Percentiles rank a stretch among this genome's conserved stretches.
Conservation (phyloP, 1,284 basidiomycete genomes). For the Moesziomyces aphidis region DNA sequence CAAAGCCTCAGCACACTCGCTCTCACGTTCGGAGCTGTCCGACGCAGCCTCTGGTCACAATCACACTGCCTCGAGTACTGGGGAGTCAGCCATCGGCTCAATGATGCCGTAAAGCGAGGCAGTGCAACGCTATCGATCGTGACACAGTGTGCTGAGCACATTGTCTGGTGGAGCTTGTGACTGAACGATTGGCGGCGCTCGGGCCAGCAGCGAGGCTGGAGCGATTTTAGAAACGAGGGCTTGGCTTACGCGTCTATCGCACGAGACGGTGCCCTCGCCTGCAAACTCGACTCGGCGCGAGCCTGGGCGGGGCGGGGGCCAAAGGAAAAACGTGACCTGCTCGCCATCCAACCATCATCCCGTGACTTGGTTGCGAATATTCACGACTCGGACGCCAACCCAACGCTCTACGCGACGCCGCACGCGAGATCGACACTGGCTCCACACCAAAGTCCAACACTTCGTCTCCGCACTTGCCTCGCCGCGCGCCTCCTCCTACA, state of each 20-base stretch:
- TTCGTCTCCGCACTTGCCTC: slow-evolving; percentile 1
- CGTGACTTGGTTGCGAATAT: slow-evolving; percentile 40
- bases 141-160: too few relatives aligned
- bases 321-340: slow-evolving; percentile 38
- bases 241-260: neutral
- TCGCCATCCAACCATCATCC: slow-evolving; percentile 49
- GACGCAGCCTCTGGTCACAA: too few relatives aligned
- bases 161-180: too few relatives aligned
- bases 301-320: too few relatives aligned
- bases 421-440: slow-evolving; percentile 6
- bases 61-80: too few relatives aligned
- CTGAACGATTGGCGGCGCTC: too few relatives aligned
- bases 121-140: neutral
- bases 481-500: neutral
- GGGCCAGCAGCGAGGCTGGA: too few relatives aligned
- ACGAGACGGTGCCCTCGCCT: neutral
- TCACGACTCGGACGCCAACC: slow-evolving; percentile 12
- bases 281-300: neutral
- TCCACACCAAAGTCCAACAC: slow-evolving; percentile 30
- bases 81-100: neutral
- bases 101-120: neutral
- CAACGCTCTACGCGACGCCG: slow-evolving; percentile 26
- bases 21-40: too few relatives aligned
- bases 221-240: too few relatives aligned
- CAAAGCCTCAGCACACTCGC: too few relatives aligned